Evolutionary conservation across 768 basidiomycete genomes (phyloP), one percentile per base, ranked within the genome.

Genomic region (Mycena amicta): DNA sequence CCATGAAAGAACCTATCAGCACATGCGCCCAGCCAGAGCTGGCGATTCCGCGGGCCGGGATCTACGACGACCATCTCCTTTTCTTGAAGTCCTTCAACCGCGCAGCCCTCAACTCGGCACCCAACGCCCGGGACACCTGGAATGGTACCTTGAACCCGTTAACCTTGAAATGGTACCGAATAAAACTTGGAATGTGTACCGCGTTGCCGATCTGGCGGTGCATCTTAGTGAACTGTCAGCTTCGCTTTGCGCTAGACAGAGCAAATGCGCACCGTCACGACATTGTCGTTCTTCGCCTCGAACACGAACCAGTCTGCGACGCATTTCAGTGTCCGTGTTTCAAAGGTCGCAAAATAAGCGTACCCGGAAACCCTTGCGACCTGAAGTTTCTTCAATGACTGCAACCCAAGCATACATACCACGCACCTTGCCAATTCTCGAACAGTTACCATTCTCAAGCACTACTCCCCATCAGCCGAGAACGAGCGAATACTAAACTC

Each of bases 191-290:
- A n/a, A n/a, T n/a, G n/a, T n/a, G n/a, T n/a, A 92, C 88, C 0
- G 90, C 89, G 66, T 92, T 92, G 15, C 90, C 90, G 59, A 93
- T 90, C 56, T 90, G 89, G 27, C 89, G 78, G 64, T 90, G 89
- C 78, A 92, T 88, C 89, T 92, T 60, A 53, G 43, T 53, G 57
- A 5, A 55, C 29, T 8, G 57, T 31, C 39, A 60, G 16, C 27
- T 16, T 29, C 22, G n/a, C n/a, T 28, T 49, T 4, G 27, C 6
- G 56, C 26, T 26, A 23, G 15, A 31, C 8, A 27, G 3, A 37
- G 37, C 50, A 20, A 27, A 1, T 49, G 53, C 87, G 59, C 57
- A 90, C 89, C 2, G 85, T 89, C 28, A 83, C 76, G 15, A 91
- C 79, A 41, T 79, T 83, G 39, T 83, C 66, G 15, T 78, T 72